Conservation (phyloP, 257 asterid genomes). For the Penstemon eatonii region DNA sequence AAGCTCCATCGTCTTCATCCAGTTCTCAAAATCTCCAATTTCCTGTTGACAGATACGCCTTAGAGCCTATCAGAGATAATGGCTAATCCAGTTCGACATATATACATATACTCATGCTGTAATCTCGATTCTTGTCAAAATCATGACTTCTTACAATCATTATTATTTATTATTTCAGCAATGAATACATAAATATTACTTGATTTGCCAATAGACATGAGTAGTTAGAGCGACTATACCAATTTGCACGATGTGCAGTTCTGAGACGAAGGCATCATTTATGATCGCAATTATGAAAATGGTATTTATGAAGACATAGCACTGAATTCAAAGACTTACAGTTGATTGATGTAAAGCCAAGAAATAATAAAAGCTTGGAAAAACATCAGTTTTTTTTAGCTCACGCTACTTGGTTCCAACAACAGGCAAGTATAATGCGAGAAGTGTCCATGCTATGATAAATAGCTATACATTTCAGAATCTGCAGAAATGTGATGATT, state of each 20-base stretch:
- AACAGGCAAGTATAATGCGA: constrained; percentile 2
- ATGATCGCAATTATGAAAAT: not conserved
- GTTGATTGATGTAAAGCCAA: not conserved
- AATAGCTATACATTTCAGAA: not conserved
- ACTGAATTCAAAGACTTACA: not conserved
- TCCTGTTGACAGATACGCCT: constrained; percentile 51
- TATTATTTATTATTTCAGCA: not conserved
- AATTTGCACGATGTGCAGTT: not conserved
- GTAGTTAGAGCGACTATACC: not conserved
- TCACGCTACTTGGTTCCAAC: not conserved
- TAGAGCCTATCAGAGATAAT: not conserved
- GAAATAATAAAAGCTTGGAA: not conserved
- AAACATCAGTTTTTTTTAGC: not conserved
- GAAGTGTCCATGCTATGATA: not conserved
- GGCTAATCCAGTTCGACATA: constrained; percentile 9
- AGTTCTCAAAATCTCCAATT: constrained; percentile 96
- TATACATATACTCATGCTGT: not conserved
- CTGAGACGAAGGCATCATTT: not conserved
- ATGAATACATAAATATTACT: not conserved
- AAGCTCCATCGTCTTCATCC: constrained; percentile 99
- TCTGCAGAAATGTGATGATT: not conserved
- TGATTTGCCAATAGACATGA: not conserved
- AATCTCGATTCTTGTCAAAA: not conserved
- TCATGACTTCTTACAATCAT: not conserved
- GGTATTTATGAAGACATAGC: not conserved